Evolutionary conservation across 305 asterid genomes (phyloP).

Genomic region (Plantago coronopus): DNA sequence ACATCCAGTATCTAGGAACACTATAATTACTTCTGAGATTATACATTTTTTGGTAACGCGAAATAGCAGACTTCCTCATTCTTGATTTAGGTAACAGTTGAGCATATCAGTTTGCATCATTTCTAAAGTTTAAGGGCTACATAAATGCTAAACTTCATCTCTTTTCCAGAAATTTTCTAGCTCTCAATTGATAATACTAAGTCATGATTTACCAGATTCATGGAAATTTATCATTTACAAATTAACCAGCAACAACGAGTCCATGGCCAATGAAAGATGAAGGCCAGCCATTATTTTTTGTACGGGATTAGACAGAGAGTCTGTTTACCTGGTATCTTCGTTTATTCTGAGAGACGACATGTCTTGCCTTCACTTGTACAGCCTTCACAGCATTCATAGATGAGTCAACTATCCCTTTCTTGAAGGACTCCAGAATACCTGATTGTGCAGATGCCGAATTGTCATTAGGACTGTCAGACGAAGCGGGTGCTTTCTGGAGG

Average conservation of each 20-base stretch:
- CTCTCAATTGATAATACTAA: constrained; percentile 20
- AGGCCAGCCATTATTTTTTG: constrained; percentile 10
- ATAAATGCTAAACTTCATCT: constrained; percentile 3
- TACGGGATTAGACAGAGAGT: constrained; percentile 5
- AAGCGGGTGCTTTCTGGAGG: constrained; percentile 38
- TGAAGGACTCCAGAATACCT: constrained; percentile 63
- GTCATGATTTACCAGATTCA: constrained; percentile 1
- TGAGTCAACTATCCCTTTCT: constrained; percentile 85
- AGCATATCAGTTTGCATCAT: constrained; percentile 11
- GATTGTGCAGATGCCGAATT: constrained; percentile 52
- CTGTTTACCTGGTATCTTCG: constrained; percentile 87
- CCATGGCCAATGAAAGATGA: constrained; percentile 18
- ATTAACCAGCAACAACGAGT: constrained; percentile 6
- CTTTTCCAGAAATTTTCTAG: constrained; percentile 16
- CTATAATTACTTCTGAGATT: too few species aligned
- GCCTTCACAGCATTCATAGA: constrained; percentile 88
- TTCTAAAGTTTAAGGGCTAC: not conserved
- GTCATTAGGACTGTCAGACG: constrained; percentile 44
- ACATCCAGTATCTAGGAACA: constrained; percentile 11
- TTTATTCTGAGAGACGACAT: constrained; percentile 93
- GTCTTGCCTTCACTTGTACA: constrained; percentile 94
- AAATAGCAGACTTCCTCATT: not conserved
- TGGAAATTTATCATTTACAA: not conserved
- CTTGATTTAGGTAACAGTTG: not conserved
- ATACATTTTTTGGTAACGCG: not conserved